These are phyloP conservation scores for Plasmopara viticola DNA, from an alignment of 352 stramenopile species.

Conservation along the genomic window DNA sequence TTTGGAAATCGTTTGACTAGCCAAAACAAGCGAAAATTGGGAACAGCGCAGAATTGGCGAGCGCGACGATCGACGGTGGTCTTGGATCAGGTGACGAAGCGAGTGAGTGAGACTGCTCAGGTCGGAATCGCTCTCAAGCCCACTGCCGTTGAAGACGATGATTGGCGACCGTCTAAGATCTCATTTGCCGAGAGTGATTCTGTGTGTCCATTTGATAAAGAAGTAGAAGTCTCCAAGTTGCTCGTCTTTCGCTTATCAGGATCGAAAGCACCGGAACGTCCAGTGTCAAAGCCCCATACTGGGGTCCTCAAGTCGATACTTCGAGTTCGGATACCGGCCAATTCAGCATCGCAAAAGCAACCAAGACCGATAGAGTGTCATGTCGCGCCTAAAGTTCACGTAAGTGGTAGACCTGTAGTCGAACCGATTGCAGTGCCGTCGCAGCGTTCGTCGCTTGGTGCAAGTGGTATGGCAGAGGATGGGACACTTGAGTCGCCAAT, in stretches of 20 bases:
- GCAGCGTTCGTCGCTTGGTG: slow-evolving; percentile 4
- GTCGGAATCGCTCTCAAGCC: slow-evolving; percentile 17
- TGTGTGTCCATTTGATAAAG: slow-evolving; percentile 29
- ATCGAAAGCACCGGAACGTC: slow-evolving; percentile 14
- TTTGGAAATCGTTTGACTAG: slow-evolving; percentile 27
- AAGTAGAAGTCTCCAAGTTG: slow-evolving; percentile 32
- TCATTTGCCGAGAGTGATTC: slow-evolving; percentile 16
- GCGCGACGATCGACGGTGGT: slow-evolving; percentile 46
- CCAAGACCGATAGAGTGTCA: background rate
- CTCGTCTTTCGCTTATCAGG: slow-evolving; percentile 18
- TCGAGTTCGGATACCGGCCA: slow-evolving; percentile 10
- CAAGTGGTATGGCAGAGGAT: slow-evolving; percentile 8
- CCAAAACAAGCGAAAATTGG: slow-evolving; percentile 28
- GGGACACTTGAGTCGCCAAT: slow-evolving; percentile 13
- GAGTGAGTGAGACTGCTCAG: slow-evolving; percentile 27
- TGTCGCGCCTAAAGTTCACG: slow-evolving; percentile 15
- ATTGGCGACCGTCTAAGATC: slow-evolving; percentile 29
- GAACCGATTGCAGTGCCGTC: slow-evolving; percentile 16
- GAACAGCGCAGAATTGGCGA: slow-evolving; percentile 33
- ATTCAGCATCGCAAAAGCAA: background rate
- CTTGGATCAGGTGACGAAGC: slow-evolving; percentile 34
- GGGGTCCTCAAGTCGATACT: slow-evolving; percentile 26
- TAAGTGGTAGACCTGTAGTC: slow-evolving; percentile 10
- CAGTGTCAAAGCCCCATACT: slow-evolving; percentile 7
- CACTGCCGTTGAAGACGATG: slow-evolving; percentile 15